Evolutionary conservation across 148 eudicot genomes (phyloP).

Genomic region (Linanthus parryae): DNA sequence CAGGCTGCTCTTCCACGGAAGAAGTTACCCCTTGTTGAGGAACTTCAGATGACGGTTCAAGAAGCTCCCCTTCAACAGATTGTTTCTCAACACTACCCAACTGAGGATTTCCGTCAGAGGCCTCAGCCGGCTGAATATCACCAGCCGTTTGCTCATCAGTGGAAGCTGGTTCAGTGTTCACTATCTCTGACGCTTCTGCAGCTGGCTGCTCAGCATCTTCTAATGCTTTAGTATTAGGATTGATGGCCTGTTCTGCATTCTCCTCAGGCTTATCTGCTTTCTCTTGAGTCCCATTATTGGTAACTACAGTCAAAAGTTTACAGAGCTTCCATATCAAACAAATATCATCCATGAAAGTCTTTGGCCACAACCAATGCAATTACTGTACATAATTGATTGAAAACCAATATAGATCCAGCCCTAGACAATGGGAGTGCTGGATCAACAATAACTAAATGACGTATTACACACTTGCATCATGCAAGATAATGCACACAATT

Average conservation of each 20-base stretch:
- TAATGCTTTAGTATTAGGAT: constrained; percentile 8
- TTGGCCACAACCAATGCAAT: no score
- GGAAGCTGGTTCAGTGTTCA: constrained; percentile 16
- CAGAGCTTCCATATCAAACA: not conserved
- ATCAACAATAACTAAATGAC: no score
- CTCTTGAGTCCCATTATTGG: constrained; percentile 47
- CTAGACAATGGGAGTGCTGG: no score
- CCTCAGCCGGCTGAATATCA: constrained; percentile 10
- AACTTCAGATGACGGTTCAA: constrained; percentile 24
- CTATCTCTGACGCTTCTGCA: constrained; percentile 17
- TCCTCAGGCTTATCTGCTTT: constrained; percentile 23
- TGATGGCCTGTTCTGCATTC: constrained; percentile 20
- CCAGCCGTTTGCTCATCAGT: constrained; percentile 19
- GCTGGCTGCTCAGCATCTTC: constrained; percentile 23
- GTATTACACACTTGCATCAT: no score
- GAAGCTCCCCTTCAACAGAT: constrained; percentile 22
- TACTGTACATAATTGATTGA: no score
- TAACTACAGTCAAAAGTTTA: constrained; percentile 11
- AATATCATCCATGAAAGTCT: not conserved
- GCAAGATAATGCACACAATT: no score
- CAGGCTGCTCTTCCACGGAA: constrained; percentile 22
- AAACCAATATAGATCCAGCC: no score
- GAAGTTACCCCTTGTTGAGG: constrained; percentile 25
- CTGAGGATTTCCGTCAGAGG: constrained; percentile 22
- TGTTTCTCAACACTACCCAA: constrained; percentile 19